A percentile compares a stretch with the other conserved stretches of the same genome.
Conservation (phyloP, 768 basidiomycete genomes). For the Phaffia tasmanica region DNA sequence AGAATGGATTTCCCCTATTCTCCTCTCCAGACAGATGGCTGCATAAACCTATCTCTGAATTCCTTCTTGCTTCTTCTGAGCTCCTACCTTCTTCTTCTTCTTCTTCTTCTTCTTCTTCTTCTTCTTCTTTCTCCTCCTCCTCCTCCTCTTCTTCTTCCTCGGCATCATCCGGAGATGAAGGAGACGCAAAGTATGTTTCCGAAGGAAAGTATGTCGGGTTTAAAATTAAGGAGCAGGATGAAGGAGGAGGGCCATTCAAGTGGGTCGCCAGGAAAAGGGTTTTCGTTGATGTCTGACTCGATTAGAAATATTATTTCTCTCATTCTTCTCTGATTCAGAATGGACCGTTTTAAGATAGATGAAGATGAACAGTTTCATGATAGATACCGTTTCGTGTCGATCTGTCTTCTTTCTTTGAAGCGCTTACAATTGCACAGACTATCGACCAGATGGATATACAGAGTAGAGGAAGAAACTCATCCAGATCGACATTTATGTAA, state of each 20-base stretch:
- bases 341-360: no score
- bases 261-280: constrained; percentile 16
- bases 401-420: no score
- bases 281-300: not conserved
- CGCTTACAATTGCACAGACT: no score
- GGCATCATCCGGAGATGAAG: not conserved
- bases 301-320: no score
- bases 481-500: no score
- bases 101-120: not conserved
- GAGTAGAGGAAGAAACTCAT: no score
- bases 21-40: constrained; percentile 14
- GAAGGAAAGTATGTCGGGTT: constrained; percentile 14
- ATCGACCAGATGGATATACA: no score
- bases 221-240: constrained; percentile 6
- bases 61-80: not conserved
- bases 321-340: no score
- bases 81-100: not conserved
- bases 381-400: no score
- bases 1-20: constrained; percentile 18
- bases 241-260: constrained; percentile 21
- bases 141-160: not conserved
- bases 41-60: constrained; percentile 19
- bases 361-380: no score
- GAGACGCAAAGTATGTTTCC: not conserved
- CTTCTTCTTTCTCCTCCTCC: no score